Conservation (phyloP, 805 yeast genomes). For the Wickerhamiella dianesei region DNA sequence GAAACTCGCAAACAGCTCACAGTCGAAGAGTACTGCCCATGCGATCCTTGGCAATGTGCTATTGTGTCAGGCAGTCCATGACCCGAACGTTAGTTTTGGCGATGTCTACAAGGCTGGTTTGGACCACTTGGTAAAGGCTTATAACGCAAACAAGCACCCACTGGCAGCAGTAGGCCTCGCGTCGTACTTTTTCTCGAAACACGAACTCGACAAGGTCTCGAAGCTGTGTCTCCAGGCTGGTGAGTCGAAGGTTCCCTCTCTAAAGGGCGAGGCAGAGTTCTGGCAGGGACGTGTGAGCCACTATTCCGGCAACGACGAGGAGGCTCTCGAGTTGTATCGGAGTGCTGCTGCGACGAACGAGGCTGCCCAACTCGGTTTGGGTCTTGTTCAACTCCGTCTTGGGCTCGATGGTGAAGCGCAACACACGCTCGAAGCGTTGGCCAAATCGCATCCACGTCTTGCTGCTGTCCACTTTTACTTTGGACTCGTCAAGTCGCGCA, state of each 20-base stretch:
- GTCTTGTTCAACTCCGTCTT: constrained; percentile 68
- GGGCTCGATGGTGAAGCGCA: constrained; percentile 68
- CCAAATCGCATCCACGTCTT: constrained; percentile 51
- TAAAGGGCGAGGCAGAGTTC: constrained; percentile 51
- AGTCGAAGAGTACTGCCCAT: constrained; percentile 35
- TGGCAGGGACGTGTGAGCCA: constrained; percentile 81
- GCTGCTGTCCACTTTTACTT: constrained; percentile 56
- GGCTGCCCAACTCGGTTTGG: constrained; percentile 67
- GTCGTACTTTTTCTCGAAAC: constrained; percentile 57
- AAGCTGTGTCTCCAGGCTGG: constrained; percentile 42
- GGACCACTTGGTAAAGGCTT: constrained; percentile 29
- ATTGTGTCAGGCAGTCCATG: constrained; percentile 49
- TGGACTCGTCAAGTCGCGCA: constrained; percentile 53
- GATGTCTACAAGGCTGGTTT: constrained; percentile 47
- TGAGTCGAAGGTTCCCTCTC: constrained; percentile 27
- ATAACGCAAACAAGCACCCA: constrained; percentile 35
- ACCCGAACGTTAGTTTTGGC: constrained; percentile 45
- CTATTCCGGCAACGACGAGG: constrained; percentile 42
- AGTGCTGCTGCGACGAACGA: constrained; percentile 55
- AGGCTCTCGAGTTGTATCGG: constrained; percentile 59
- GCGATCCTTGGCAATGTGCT: constrained; percentile 53
- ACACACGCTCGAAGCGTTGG: constrained; percentile 64
- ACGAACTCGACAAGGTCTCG: constrained; percentile 44
- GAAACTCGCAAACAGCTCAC: constrained; percentile 39
- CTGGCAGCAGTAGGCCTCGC: constrained; percentile 48